Evolutionary conservation across 2,329 filamentous ascomycete genomes (phyloP).

Genomic region (Lasiodiplodia gonubiensis): DNA sequence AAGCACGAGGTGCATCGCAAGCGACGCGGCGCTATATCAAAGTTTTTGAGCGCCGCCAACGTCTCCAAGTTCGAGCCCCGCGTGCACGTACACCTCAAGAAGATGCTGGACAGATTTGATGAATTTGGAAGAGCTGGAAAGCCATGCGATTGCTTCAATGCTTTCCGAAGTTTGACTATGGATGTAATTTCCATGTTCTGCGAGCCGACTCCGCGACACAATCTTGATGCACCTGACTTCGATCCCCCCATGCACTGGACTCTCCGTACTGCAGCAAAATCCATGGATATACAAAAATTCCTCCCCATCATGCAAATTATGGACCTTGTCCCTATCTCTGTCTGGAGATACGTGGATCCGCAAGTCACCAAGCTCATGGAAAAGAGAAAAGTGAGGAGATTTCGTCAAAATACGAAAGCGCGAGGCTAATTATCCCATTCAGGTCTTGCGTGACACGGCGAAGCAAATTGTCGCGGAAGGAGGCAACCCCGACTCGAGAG

Average conservation of each 20-base stretch:
- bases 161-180: constrained; percentile 32
- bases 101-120: constrained; percentile 30
- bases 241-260: constrained; percentile 23
- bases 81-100: constrained; percentile 1
- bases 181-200: constrained; percentile 32
- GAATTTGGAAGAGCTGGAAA: constrained; percentile 22
- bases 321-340: constrained; percentile 34
- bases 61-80: constrained; percentile 27
- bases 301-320: constrained; percentile 36
- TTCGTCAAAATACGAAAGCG: too few species aligned
- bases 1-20: constrained; percentile 33
- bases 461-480: background rate
- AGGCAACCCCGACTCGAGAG: background rate
- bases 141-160: constrained; percentile 29
- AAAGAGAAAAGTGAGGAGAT: background rate
- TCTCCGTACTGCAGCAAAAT: constrained; percentile 18
- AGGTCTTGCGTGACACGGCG: background rate
- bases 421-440: background rate
- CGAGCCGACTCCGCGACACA: constrained; percentile 29
- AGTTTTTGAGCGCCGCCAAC: constrained; percentile 29
- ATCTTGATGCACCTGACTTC: constrained; percentile 31
- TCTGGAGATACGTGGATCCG: background rate
- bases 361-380: background rate
- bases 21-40: constrained; percentile 27
- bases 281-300: constrained; percentile 31